Percentiles rank a stretch among this genome's conserved stretches.
Conservation (phyloP, 2,329 filamentous ascomycete genomes). For the Neonectria ditissima region DNA sequence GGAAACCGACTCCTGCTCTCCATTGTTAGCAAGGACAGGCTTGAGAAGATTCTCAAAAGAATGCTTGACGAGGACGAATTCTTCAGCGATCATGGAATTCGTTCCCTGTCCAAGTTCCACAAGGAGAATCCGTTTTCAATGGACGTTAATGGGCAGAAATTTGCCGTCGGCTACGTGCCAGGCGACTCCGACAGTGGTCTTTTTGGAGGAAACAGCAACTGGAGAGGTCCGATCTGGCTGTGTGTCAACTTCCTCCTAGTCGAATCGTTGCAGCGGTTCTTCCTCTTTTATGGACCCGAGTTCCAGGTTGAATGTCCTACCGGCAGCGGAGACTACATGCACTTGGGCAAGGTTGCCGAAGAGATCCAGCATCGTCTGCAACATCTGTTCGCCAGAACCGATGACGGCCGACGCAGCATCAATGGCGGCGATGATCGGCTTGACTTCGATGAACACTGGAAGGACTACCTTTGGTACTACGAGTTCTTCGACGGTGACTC, state of each 20-base stretch:
- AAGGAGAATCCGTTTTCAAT: conserved; percentile 92
- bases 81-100: conserved; percentile 88
- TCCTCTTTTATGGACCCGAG: conserved; percentile 91
- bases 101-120: conserved; percentile 92
- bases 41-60: conserved; percentile 86
- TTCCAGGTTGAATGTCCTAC: conserved; percentile 94
- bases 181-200: conserved; percentile 97
- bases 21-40: conserved; percentile 91
- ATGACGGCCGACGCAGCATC: conserved; percentile 88
- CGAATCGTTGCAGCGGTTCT: conserved; percentile 94
- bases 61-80: conserved; percentile 98
- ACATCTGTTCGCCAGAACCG: conserved; percentile 86
- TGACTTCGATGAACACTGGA: conserved; percentile 94
- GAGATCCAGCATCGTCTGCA: conserved; percentile 95
- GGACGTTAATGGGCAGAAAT: conserved; percentile 93
- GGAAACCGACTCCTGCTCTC: conserved; percentile 88
- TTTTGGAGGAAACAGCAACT: conserved; percentile 98
- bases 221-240: conserved; percentile 95
- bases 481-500: conserved; percentile 97
- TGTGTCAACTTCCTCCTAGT: conserved; percentile 96
- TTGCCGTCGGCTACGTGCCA: conserved; percentile 88
- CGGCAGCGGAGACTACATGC: conserved; percentile 94
- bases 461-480: conserved; percentile 87
- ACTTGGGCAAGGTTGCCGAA: conserved; percentile 92
- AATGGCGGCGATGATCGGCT: conserved; percentile 87